A percentile compares a stretch with the other conserved stretches of the same genome.
These are phyloP conservation scores for Exophiala sideris DNA, from an alignment of 2,329 filamentous ascomycete species.

Conservation along the genomic window DNA sequence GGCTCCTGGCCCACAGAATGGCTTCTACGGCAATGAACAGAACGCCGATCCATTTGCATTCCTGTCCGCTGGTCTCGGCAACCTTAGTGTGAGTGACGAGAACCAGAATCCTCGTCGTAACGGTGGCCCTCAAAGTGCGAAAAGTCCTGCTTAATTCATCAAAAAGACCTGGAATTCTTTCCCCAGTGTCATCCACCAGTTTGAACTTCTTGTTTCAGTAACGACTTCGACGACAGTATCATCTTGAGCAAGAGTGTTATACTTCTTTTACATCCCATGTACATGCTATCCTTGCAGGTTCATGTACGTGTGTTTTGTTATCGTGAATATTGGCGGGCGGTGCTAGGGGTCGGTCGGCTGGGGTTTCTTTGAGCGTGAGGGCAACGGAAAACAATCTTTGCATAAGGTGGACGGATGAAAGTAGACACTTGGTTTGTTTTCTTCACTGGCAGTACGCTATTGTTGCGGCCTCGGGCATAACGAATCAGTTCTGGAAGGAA, in stretches of 20 bases:
- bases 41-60: slow-evolving; percentile 62
- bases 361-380: slow-evolving; percentile 14
- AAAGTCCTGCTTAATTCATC: slow-evolving; percentile 37
- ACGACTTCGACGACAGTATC: slow-evolving; percentile 26
- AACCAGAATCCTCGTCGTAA: slow-evolving; percentile 41
- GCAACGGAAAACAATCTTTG: slow-evolving; percentile 24
- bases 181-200: slow-evolving; percentile 3
- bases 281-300: slow-evolving; percentile 20
- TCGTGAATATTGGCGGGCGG: slow-evolving; percentile 26
- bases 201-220: slow-evolving; percentile 19
- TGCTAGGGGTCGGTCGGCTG: slow-evolving; percentile 22
- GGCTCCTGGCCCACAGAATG: slow-evolving; percentile 67
- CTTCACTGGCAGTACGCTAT: slow-evolving; percentile 1
- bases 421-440: slow-evolving; percentile 24
- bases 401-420: slow-evolving; percentile 23
- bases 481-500: not conserved
- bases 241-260: slow-evolving; percentile 25
- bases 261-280: slow-evolving; percentile 20
- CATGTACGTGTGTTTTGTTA: slow-evolving; percentile 26
- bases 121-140: slow-evolving; percentile 42
- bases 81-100: slow-evolving; percentile 54
- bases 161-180: not conserved
- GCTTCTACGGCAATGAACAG: slow-evolving; percentile 60
- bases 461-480: not conserved
- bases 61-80: slow-evolving; percentile 58